These are phyloP conservation scores for Rhodotorula sp. DNA, from an alignment of 1,284 basidiomycete species.

Conservation along the genomic window DNA sequence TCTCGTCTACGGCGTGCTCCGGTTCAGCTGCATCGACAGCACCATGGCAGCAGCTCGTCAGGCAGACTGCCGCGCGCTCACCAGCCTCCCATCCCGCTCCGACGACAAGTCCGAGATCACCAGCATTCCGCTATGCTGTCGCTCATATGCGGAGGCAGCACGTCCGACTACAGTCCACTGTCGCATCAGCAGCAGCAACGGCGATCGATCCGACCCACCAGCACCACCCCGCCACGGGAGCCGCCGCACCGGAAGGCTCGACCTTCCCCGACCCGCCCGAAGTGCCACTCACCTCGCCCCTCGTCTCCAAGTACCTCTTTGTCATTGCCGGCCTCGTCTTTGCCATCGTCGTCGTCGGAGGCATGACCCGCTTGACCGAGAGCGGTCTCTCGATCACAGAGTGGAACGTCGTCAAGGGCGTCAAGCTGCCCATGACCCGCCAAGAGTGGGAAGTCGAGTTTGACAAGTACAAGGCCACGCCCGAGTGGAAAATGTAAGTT, in stretches of 20 bases:
- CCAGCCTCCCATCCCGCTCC: too few species aligned
- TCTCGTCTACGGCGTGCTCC: not conserved
- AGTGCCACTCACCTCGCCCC: conserved; percentile 66
- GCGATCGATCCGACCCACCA: conserved; percentile 3
- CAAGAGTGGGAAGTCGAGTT: conserved; percentile 87
- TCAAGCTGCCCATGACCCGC: conserved; percentile 74
- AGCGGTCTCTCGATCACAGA: conserved; percentile 97
- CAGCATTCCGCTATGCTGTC: too few species aligned
- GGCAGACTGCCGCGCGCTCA: not conserved
- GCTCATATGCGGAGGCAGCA: too few species aligned
- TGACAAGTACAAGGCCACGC: conserved; percentile 90
- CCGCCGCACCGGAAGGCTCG: conserved; percentile 39
- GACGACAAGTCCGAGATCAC: too few species aligned
- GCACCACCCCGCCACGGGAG: not conserved
- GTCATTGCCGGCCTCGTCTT: conserved; percentile 80
- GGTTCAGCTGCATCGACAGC: not conserved
- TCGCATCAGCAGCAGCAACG: too few species aligned
- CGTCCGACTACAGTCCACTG: too few species aligned
- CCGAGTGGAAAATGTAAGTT: conserved; percentile 88
- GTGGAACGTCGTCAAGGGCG: conserved; percentile 91
- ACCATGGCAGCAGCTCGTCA: not conserved
- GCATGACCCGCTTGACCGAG: conserved; percentile 94
- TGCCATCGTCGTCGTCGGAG: conserved; percentile 90
- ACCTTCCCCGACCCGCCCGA: conserved; percentile 22
- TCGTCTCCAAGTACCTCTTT: conserved; percentile 76